phyloP scores from a whole-genome alignment of 306 rosid species.

The Glycine latifolia region DNA sequence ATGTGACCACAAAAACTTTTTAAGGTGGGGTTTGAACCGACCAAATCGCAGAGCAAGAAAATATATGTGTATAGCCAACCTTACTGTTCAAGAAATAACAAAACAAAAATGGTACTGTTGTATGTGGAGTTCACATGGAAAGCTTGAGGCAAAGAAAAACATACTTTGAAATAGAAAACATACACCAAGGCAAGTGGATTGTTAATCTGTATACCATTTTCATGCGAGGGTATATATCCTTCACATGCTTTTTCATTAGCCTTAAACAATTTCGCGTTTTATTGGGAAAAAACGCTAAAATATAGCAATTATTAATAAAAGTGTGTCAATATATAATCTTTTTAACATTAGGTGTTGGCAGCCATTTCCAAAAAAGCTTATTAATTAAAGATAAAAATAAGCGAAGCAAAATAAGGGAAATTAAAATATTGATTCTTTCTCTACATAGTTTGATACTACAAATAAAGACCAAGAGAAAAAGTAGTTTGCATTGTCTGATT shows the following conservation, averaged over 20 bases:
- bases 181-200: slow-evolving; percentile 27
- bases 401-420: neutral
- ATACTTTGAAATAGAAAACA: neutral
- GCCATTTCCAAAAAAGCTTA: neutral
- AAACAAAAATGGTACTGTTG: slow-evolving; percentile 1
- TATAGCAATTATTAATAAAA: too few species aligned
- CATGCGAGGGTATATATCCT: neutral
- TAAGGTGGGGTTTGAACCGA: slow-evolving; percentile 37
- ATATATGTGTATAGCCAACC: slow-evolving; percentile 11
- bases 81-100: slow-evolving; percentile 3
- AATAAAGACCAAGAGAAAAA: neutral
- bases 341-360: too few species aligned
- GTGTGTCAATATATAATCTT: too few species aligned
- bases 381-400: neutral
- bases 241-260: neutral
- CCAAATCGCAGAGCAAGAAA: slow-evolving; percentile 24
- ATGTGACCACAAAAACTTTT: slow-evolving; percentile 34
- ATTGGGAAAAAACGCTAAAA: neutral
- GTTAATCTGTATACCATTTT: neutral
- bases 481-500: neutral
- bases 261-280: neutral
- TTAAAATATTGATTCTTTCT: neutral
- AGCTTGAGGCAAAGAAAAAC: slow-evolving; percentile 6
- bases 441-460: neutral
- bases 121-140: slow-evolving; percentile 41